These are phyloP conservation scores for Boletus rubroflammeus DNA, from an alignment of 768 basidiomycete genomes.

Conservation along the genomic window DNA sequence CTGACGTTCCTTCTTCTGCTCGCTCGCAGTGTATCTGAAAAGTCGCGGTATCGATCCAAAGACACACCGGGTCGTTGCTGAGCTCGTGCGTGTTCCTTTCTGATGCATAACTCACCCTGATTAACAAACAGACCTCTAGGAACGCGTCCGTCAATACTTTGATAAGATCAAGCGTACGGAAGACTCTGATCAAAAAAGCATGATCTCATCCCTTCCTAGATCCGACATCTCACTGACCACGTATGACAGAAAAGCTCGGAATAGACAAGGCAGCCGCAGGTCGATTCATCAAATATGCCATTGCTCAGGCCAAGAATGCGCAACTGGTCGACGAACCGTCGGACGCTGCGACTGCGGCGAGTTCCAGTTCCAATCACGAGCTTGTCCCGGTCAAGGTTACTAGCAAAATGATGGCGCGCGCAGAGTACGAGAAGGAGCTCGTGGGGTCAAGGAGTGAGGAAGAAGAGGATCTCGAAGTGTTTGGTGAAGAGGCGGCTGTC, in stretches of 20 bases:
- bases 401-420: conserved; percentile 69
- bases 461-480: conserved; percentile 38
- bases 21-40: conserved; percentile 68
- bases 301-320: conserved; percentile 52
- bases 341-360: background rate
- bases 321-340: conserved; percentile 34
- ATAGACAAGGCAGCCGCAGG: conserved; percentile 77
- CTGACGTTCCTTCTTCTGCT: background rate
- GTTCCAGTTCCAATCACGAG: conserved; percentile 14
- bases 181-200: conserved; percentile 51
- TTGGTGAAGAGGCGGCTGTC: conserved; percentile 26
- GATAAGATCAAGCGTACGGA: conserved; percentile 77
- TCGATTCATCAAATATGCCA: conserved; percentile 83
- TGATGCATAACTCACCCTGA: too few relatives aligned
- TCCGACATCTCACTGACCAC: background rate
- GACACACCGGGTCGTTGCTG: conserved; percentile 71
- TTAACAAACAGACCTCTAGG: conserved; percentile 37
- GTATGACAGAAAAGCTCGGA: conserved; percentile 35
- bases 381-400: conserved; percentile 57
- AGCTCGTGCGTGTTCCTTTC: conserved; percentile 34
- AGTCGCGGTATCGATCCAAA: conserved; percentile 75
- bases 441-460: conserved; percentile 42
- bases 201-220: background rate
- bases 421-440: conserved; percentile 56
- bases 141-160: conserved; percentile 76